These are phyloP conservation scores for Blepharisma stoltei DNA, from an alignment of 73 alveolate species.

Conservation along the genomic window DNA sequence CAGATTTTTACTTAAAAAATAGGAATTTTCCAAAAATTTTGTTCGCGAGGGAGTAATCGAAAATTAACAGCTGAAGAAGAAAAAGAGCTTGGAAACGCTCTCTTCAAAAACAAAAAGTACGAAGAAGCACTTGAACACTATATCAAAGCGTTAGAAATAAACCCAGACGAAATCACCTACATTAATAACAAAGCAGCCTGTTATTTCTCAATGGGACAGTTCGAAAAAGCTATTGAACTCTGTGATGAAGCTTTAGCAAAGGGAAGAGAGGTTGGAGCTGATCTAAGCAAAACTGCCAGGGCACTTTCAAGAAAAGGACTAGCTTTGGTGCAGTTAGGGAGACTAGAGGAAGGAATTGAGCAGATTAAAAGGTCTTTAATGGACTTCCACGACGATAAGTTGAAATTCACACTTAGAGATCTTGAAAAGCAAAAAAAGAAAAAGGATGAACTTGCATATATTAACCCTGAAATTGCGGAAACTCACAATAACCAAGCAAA, in stretches of 20 bases:
- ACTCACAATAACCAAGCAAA: slow-evolving; percentile 85
- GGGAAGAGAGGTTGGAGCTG: slow-evolving; percentile 53
- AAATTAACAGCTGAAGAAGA: slow-evolving; percentile 63
- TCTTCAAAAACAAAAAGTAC: slow-evolving; percentile 78
- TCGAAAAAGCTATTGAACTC: slow-evolving; percentile 70
- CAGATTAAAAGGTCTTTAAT: slow-evolving; percentile 64
- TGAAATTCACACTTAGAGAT: slow-evolving; percentile 70
- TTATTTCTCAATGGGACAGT: slow-evolving; percentile 83
- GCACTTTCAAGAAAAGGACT: slow-evolving; percentile 77
- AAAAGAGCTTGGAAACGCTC: slow-evolving; percentile 84
- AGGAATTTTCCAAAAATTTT: slow-evolving; percentile 17
- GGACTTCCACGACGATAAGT: slow-evolving; percentile 69
- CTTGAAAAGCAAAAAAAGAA: slow-evolving; percentile 75
- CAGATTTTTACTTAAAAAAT: too few species aligned
- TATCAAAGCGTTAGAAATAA: slow-evolving; percentile 76
- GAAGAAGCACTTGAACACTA: slow-evolving; percentile 82
- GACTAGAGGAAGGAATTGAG: slow-evolving; percentile 67
- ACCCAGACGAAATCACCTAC: slow-evolving; percentile 73
- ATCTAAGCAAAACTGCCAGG: slow-evolving; percentile 51
- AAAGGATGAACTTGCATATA: slow-evolving; percentile 65
- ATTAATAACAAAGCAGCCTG: slow-evolving; percentile 86
- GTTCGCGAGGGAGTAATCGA: slow-evolving; percentile 19
- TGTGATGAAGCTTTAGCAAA: slow-evolving; percentile 76
- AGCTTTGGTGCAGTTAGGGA: slow-evolving; percentile 55
- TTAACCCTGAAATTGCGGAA: slow-evolving; percentile 90